Evolutionary conservation across 78 protist genomes (phyloP).

Genomic region (Dictyostelium firmibasis): DNA sequence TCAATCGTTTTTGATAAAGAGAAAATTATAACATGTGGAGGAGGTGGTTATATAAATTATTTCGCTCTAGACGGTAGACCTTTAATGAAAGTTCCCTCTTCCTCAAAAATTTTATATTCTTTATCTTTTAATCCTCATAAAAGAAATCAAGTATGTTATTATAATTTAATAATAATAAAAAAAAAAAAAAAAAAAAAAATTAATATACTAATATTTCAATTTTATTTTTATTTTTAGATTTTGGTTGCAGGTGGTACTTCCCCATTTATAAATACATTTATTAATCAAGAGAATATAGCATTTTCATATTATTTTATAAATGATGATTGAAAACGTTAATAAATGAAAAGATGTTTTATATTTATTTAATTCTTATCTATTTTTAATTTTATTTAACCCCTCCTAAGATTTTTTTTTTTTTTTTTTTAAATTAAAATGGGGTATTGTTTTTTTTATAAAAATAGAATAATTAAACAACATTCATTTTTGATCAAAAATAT

Average conservation of each 20-base stretch:
- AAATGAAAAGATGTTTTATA: neutral
- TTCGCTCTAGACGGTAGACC: conserved; percentile 40
- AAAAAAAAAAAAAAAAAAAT: neutral
- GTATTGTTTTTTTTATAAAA: neutral
- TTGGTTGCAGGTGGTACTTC: conserved; percentile 70
- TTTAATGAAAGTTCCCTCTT: conserved; percentile 50
- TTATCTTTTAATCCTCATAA: conserved; percentile 28
- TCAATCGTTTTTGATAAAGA: conserved; percentile 59
- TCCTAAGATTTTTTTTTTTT: neutral
- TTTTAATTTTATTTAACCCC: neutral
- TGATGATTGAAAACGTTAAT: neutral
- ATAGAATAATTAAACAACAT: neutral
- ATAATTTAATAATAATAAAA: neutral
- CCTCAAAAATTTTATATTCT: conserved; percentile 51
- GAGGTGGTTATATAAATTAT: conserved; percentile 28
- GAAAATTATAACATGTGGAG: conserved; percentile 39
- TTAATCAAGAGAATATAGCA: conserved; percentile 77
- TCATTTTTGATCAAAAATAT: neutral
- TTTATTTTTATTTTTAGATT: neutral
- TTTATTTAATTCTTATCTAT: neutral
- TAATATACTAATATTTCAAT: neutral
- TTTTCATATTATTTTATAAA: conserved; percentile 61
- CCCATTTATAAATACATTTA: conserved; percentile 51
- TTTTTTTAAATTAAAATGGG: neutral
- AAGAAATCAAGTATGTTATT: conserved; percentile 45